Evolutionary conservation across 495 filamentous ascomycete species (phyloP), one percentile per base, ranked within the genome.

Genomic region (Cudoniella acicularis): DNA sequence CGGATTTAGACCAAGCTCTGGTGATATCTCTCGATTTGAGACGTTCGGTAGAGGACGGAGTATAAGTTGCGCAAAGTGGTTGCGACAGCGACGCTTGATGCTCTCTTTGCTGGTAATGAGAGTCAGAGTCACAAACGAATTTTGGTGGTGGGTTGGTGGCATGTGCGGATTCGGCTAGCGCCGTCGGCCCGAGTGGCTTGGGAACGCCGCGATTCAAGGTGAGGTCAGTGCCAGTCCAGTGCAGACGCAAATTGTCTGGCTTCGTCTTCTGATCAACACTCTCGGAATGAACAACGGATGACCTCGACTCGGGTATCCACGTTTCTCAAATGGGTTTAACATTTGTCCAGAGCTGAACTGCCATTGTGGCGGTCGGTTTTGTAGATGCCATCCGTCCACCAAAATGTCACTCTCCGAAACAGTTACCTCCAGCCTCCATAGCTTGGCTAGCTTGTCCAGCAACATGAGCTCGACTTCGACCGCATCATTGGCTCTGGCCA

Each of bases 351-450:
- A 49, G 48, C 43, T 66, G 53, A 63, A 23, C 21, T 24, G 49
- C 58, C 42, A 26, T 16, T 11, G 61, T 49, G 53, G 57, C 54
- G 52, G 41, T 23, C 51, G 59, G 50, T 52, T 59, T 52, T 46
- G 47, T 49, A 16, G 3, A 41, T 52, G 30, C 41, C 30, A 48
- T 52, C 27, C 48, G n/a, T 57, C 8, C 47, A 57, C 59, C 2
- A 54, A 40, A 16, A 17, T 56, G 30, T 58, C 57, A 17, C 49
- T 63, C 23, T 54, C 56, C 11, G 48, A 45, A 40, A 48, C 65
- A 13, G 36, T 60, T 21, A 55, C 59, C 26, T 54, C 65, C 6
- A 49, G 24, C 22, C 24, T 58, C 1, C 23, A 61, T 53, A 67
- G 62, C 60, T 27, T 49, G 41, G 23, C 46, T 17, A 49, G 49